Evolutionary conservation across 2,329 filamentous ascomycete genomes (phyloP).

Genomic region (Alternaria incomplexa): DNA sequence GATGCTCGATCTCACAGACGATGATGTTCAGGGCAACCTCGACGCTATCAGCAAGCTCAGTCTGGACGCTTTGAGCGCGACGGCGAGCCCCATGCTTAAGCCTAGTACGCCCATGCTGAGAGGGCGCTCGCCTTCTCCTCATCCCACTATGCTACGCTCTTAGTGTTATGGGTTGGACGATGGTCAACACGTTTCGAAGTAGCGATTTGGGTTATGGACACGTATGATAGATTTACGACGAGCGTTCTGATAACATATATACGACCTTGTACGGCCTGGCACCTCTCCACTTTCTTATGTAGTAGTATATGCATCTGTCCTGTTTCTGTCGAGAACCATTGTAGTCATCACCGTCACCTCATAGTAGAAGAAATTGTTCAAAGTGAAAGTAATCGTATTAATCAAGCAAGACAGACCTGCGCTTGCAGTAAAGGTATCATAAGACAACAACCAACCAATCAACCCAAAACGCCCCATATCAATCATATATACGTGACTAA

Average conservation of each 20-base stretch:
- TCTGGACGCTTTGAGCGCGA: conserved; percentile 43
- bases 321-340: neutral
- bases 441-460: neutral
- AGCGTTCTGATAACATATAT: neutral
- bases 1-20: conserved; percentile 46
- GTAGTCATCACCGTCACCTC: neutral
- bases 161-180: neutral
- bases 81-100: conserved; percentile 44
- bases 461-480: neutral
- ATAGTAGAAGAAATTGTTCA: neutral
- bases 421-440: conserved; percentile 1
- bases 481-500: neutral
- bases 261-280: neutral
- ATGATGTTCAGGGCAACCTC: conserved; percentile 44
- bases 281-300: neutral
- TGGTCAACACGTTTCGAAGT: neutral
- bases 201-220: neutral
- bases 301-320: neutral
- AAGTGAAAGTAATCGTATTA: neutral
- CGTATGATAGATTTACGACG: neutral
- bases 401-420: neutral
- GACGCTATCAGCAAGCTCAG: conserved; percentile 47
- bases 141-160: conserved; percentile 34
- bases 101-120: conserved; percentile 44
- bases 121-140: conserved; percentile 42